Evolutionary conservation across 345 rosid species (phyloP).

Genomic region (Ceriops decandra): DNA sequence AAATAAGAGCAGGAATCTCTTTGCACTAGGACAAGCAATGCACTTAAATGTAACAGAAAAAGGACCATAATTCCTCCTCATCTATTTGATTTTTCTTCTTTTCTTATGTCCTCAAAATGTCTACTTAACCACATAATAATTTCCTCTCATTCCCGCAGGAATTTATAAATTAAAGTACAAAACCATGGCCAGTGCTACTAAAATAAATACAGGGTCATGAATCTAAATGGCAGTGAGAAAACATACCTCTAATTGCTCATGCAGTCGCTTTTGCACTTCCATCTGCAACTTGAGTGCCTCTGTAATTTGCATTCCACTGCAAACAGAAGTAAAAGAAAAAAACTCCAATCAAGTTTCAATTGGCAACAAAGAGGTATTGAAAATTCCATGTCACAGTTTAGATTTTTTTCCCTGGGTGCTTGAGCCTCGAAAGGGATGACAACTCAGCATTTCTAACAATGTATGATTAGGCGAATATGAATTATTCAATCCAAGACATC

Average conservation of each 20-base stretch:
- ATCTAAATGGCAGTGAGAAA: conserved; percentile 15
- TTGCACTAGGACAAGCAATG: background rate
- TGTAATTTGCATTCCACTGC: conserved; percentile 98
- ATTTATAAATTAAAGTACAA: background rate
- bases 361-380: conserved; percentile 6
- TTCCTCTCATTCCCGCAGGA: background rate
- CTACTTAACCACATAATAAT: background rate
- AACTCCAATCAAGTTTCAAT: conserved; percentile 3
- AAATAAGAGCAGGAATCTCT: background rate
- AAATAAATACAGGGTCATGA: too few relatives aligned
- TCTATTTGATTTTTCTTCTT: background rate
- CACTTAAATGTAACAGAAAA: background rate
- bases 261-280: conserved; percentile 97
- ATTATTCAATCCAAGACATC: conserved; percentile 5
- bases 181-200: too few relatives aligned
- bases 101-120: background rate
- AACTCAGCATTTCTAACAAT: background rate
- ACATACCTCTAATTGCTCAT: conserved; percentile 95
- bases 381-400: background rate
- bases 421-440: background rate
- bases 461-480: background rate
- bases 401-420: background rate
- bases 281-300: conserved; percentile 98
- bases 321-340: conserved; percentile 18
- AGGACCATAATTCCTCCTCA: background rate